Evolutionary conservation across 192 early-diverging fungal genomes (phyloP).

Genomic region (Glomus cerebriforme): DNA sequence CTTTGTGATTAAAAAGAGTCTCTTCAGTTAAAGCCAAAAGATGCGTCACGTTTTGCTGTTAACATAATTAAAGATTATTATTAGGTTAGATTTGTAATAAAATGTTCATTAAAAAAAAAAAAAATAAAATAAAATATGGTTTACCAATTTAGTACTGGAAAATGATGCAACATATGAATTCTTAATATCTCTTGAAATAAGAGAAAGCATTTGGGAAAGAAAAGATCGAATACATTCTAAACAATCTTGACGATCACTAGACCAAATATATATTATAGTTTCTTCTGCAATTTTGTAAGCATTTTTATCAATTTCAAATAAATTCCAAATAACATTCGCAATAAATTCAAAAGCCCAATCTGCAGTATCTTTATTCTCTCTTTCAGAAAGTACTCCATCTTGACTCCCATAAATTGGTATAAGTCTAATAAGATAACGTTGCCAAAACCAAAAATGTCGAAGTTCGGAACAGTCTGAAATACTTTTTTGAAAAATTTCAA

Average conservation of each 20-base stretch:
- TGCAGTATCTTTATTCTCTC: conserved; percentile 13
- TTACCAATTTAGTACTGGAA: conserved; percentile 12
- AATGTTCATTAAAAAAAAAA: background rate
- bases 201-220: conserved; percentile 1
- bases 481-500: conserved; percentile 10
- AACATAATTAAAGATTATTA: background rate
- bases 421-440: conserved; percentile 16
- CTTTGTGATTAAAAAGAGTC: conserved; percentile 27
- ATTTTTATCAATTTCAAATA: conserved; percentile 16
- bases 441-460: conserved; percentile 24
- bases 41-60: conserved; percentile 24
- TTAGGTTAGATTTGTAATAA: background rate
- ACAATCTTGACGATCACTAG: conserved; percentile 18
- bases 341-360: conserved; percentile 32
- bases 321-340: conserved; percentile 24
- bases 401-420: background rate
- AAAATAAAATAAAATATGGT: background rate
- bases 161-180: background rate
- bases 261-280: conserved; percentile 26
- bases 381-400: background rate
- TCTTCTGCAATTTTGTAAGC: conserved; percentile 10
- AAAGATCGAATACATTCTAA: conserved; percentile 18
- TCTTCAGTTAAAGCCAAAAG: conserved; percentile 16
- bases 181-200: background rate
- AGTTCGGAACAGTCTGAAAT: conserved; percentile 15